Evolutionary conservation across 495 filamentous ascomycete species (phyloP), one percentile per base, ranked within the genome.

Genomic region (Pseudoneurospora amorphoporcata): DNA sequence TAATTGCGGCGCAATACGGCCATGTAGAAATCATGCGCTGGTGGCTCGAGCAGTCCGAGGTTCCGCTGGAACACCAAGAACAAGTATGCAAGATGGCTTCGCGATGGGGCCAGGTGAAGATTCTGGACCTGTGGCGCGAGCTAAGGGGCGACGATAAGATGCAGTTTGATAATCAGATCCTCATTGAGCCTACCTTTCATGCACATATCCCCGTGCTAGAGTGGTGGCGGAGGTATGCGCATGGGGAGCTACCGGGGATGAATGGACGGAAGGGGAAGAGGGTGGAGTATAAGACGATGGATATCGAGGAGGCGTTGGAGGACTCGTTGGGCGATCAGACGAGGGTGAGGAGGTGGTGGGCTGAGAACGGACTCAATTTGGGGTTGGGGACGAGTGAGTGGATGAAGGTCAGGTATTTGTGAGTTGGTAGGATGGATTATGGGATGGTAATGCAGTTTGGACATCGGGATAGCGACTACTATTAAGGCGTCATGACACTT

Each of bases 261-360:
- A 78, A 81, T 4, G 82, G 84, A 3, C 72, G 77, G 6, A 81
- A 82, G 61, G 78, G 82, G 7, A 82, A 85, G 41, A 79, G 81
- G 69, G 94, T 97, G 14, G 93, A 97, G 80, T 98, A 97, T 79
- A 95, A 94, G 82, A 96, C 94, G 9, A 97, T 94, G 75, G 93
- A 97, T 83, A 93, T 98, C 74, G 94, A 97, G 79, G 94, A 97
- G 82, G 94, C 94, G 10, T 83, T 98, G 71, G 94, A 98, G 79
- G 94, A 97, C 77, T 90, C 90, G 29, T 85, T 91, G 69, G 89
- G 92, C 5, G 86, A 90, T 72, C 90, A 90, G 74, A 86, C 87
- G 58, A 87, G 87, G 61, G 93, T 96, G 14, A 86, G 91, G 70
- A 83, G 84, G 72, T 98, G 94, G 94, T 98, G 94, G 94, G 89